phyloP scores from a whole-genome alignment of 2,329 filamentous ascomycete species.

The Paradendryphiella salina region DNA sequence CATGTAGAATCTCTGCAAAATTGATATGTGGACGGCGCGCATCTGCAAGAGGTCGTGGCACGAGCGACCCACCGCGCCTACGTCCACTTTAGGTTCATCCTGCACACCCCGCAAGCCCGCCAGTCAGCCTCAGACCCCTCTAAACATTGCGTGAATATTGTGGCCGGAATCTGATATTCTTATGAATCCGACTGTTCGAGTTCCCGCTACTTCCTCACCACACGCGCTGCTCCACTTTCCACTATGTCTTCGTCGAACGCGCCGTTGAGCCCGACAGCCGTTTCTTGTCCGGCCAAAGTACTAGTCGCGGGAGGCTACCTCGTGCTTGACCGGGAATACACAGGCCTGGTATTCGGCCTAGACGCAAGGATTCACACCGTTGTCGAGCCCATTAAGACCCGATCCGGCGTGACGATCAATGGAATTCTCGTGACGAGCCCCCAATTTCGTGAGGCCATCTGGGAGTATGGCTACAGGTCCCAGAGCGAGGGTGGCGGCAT shows the following conservation, averaged over 20 bases:
- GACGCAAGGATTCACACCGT: constrained; percentile 66
- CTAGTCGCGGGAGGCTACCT: constrained; percentile 93
- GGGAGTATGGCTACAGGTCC: constrained; percentile 81
- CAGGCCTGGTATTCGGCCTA: constrained; percentile 69
- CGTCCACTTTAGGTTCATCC: constrained; percentile 6
- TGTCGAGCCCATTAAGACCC: constrained; percentile 60
- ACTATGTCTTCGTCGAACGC: constrained; percentile 16
- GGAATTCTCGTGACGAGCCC: constrained; percentile 88
- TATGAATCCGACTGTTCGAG: constrained; percentile 13
- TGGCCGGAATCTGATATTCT: constrained; percentile 18
- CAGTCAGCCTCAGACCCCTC: constrained; percentile 16
- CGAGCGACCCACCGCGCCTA: constrained; percentile 20
- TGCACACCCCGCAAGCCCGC: constrained; percentile 23
- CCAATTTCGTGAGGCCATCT: constrained; percentile 84
- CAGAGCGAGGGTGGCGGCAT: constrained; percentile 75
- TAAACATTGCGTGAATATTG: constrained; percentile 22
- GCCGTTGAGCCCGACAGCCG: constrained; percentile 43
- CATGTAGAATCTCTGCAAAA: background rate
- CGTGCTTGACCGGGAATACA: constrained; percentile 85
- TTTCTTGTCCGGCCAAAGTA: constrained; percentile 95
- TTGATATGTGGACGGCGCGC: background rate
- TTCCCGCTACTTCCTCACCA: constrained; percentile 2
- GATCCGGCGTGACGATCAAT: constrained; percentile 62
- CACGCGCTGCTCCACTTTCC: constrained; percentile 20
- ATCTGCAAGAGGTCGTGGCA: constrained; percentile 13